phyloP scores from a whole-genome alignment of 2,329 filamentous ascomycete species.

The Penicillium brevicompactum region DNA sequence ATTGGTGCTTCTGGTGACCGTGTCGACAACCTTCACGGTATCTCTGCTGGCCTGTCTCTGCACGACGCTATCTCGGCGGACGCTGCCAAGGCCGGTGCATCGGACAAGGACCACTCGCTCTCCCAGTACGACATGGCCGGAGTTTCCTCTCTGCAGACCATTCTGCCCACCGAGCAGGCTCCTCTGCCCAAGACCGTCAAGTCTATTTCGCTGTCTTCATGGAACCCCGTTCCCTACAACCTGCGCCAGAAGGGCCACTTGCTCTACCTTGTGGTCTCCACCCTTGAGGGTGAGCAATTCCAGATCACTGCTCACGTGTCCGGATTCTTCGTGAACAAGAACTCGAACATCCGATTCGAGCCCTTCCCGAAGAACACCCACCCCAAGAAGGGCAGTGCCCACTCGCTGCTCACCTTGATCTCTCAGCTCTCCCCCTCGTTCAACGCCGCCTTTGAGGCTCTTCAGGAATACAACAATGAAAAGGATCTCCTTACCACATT shows the following conservation, averaged over 20 bases:
- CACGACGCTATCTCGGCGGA: conserved; percentile 71
- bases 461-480: conserved; percentile 82
- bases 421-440: conserved; percentile 82
- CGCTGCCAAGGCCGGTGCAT: conserved; percentile 45
- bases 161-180: conserved; percentile 69
- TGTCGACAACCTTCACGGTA: conserved; percentile 81
- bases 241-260: conserved; percentile 89
- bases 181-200: conserved; percentile 88
- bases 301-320: conserved; percentile 92
- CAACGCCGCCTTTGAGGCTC: conserved; percentile 68
- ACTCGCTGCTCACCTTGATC: conserved; percentile 84
- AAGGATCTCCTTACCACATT: conserved; percentile 90
- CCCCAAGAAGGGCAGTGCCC: conserved; percentile 76
- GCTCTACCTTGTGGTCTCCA: conserved; percentile 84
- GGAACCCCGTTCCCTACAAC: conserved; percentile 94
- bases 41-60: conserved; percentile 80
- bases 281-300: conserved; percentile 90
- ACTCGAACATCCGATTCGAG: conserved; percentile 92
- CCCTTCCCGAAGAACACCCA: conserved; percentile 72
- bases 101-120: conserved; percentile 57
- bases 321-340: conserved; percentile 97
- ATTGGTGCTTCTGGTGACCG: conserved; percentile 90
- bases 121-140: conserved; percentile 77
- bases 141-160: conserved; percentile 66
- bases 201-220: conserved; percentile 81